Evolutionary conservation across 2,329 filamentous ascomycete species (phyloP).

Genomic region (Aureobasidium namibiae): DNA sequence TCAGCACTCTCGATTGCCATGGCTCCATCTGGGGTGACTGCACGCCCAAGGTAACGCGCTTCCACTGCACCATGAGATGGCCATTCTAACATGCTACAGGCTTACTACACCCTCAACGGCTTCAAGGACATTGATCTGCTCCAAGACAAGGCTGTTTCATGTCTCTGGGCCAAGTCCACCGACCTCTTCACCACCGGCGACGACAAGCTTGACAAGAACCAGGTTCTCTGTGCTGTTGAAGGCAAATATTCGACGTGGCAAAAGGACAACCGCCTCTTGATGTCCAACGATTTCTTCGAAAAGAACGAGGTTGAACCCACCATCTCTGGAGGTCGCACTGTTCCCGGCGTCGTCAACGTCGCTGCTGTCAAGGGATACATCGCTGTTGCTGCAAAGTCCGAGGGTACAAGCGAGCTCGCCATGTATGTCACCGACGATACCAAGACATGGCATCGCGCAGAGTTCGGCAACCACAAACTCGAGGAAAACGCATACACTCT

Average conservation of each 20-base stretch:
- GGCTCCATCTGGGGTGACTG: conserved; percentile 24
- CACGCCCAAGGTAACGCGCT: conserved; percentile 35
- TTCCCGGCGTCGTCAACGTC: conserved; percentile 72
- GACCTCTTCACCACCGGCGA: conserved; percentile 63
- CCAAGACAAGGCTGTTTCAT: conserved; percentile 62
- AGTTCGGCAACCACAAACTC: conserved; percentile 79
- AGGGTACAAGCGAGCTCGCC: conserved; percentile 79
- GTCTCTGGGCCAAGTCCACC: conserved; percentile 79
- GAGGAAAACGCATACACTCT: conserved; percentile 85
- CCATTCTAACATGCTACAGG: conserved; percentile 21
- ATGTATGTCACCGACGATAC: conserved; percentile 84
- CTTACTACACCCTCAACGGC: conserved; percentile 74
- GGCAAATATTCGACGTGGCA: conserved; percentile 63
- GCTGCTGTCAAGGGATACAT: conserved; percentile 81
- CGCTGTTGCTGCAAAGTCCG: conserved; percentile 71
- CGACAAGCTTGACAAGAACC: conserved; percentile 55
- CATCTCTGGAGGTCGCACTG: conserved; percentile 63
- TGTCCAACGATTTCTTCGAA: conserved; percentile 77
- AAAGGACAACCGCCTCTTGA: conserved; percentile 67
- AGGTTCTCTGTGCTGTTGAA: conserved; percentile 71
- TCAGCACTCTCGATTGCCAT: conserved; percentile 47
- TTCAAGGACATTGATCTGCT: conserved; percentile 64
- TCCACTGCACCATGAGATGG: background rate
- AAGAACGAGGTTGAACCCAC: conserved; percentile 60
- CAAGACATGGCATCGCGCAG: conserved; percentile 78